Conservation (phyloP, 345 rosid species). For the Adansonia digitata region DNA sequence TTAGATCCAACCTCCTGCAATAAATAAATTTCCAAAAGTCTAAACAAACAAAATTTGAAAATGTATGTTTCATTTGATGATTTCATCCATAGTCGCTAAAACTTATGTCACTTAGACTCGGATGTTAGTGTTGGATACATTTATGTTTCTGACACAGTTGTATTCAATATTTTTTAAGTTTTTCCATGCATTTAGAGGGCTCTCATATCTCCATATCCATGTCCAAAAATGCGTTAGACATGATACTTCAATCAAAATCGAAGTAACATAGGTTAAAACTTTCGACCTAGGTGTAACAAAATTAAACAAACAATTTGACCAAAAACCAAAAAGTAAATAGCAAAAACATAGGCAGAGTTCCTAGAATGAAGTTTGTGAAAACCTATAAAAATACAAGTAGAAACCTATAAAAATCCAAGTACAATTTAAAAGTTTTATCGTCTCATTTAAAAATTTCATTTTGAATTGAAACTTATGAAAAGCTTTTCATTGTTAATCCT, state of each 20-base stretch:
- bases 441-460: background rate
- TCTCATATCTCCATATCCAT: too few relatives aligned
- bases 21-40: constrained; percentile 1
- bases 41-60: background rate
- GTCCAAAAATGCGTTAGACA: too few relatives aligned
- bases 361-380: background rate
- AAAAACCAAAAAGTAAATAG: background rate
- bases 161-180: too few relatives aligned
- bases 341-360: background rate
- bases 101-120: too few relatives aligned
- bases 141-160: too few relatives aligned
- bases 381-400: background rate
- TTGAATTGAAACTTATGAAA: background rate
- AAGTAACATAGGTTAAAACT: too few relatives aligned
- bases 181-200: too few relatives aligned
- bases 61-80: background rate
- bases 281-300: background rate
- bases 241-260: too few relatives aligned
- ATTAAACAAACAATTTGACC: background rate
- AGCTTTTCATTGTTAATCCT: background rate
- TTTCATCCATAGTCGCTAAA: background rate
- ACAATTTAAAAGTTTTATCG: background rate
- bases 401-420: too few relatives aligned
- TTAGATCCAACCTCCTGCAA: constrained; percentile 87
- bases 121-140: too few relatives aligned